Base-by-base conservation (phyloP, 257 asterid genomes). In the Solanum chmielewskii region DNA sequence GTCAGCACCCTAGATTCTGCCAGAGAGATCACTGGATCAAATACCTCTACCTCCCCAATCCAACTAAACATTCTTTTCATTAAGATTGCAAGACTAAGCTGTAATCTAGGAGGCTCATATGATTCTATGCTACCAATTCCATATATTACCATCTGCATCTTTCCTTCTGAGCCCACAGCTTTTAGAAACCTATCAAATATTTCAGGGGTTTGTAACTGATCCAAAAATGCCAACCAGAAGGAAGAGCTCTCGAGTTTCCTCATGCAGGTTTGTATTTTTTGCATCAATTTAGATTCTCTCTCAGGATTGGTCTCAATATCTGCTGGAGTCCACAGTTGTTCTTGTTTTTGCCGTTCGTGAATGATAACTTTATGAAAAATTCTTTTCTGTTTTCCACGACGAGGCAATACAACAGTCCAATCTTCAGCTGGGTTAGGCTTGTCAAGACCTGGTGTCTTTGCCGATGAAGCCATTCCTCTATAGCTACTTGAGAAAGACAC, bases 121-220 rank as follows among this genome's bases (percentile, higher is more conserved):
- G 96, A 92, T 73, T 94, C 97, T 16, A 97, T 94, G 91, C 98
- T 97, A n/a, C 99, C 99, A 75, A 97, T 94, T 18, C 99, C 99
- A 75, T 94, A 95, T 11, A 97, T 90, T 4, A 97, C 99, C 95
- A 97, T 93, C 89, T 59, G 88, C 94, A 95, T 89, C 88, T 91
- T 91, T 35, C 90, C 77, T 86, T 94, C 97, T 0, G 94, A 59
- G 44, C 94, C 96, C 90, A 92, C 85, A 85, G 89, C 92, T 86
- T 89, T 90, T 37, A 64, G 37, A 73, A 95, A 90, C 88, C 85
- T 88, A 64, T 87, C 91, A 86, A 86, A 49, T 59, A 91, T 85
- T 23, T 93, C 93, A 23, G 92, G 92, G 8, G 88, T 77, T 83
- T 87, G 86, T 75, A 97, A 90, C 87, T 94, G 98, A 80, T 87